A percentile compares a stretch with the other conserved stretches of the same genome.
Conservation (phyloP, 1,284 basidiomycete species). For the Mycosarcoma mackinlayi region DNA sequence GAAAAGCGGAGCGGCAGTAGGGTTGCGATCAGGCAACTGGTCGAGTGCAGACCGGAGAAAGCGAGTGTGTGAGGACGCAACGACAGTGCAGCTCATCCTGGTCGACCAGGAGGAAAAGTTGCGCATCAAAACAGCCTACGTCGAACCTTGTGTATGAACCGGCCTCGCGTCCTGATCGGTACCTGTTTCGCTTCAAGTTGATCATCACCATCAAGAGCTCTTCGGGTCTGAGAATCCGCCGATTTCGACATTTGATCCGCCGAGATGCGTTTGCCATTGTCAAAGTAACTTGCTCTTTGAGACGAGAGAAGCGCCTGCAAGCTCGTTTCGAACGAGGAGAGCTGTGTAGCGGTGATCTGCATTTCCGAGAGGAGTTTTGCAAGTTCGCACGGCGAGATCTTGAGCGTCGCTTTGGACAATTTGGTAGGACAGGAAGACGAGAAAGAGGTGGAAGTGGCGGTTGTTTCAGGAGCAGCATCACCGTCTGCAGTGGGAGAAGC, state of each 20-base stretch:
- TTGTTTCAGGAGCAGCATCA: background rate
- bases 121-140: slow-evolving; percentile 1
- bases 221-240: slow-evolving; percentile 8
- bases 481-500: background rate
- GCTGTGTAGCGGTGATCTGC: slow-evolving; percentile 24
- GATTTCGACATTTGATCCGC: slow-evolving; percentile 8
- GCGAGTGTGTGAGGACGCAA: background rate
- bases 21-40: too few relatives aligned
- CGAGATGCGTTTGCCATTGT: slow-evolving; percentile 14
- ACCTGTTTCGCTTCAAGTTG: background rate
- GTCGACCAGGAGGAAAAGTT: background rate
- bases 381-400: slow-evolving; percentile 29
- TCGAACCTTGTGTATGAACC: slow-evolving; percentile 20
- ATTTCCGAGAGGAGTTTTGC: slow-evolving; percentile 19
- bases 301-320: slow-evolving; percentile 2
- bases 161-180: background rate
- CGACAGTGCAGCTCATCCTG: background rate
- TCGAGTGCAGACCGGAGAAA: background rate
- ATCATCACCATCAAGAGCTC: slow-evolving; percentile 7
- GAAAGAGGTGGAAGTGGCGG: background rate
- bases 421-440: slow-evolving; percentile 13
- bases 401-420: slow-evolving; percentile 7
- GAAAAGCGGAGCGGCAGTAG: too few relatives aligned
- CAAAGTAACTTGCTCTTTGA: slow-evolving; percentile 17
- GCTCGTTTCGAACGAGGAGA: slow-evolving; percentile 28